Conservation (phyloP, 2,329 filamentous ascomycete genomes). For the Aurifilum marmelostoma region DNA sequence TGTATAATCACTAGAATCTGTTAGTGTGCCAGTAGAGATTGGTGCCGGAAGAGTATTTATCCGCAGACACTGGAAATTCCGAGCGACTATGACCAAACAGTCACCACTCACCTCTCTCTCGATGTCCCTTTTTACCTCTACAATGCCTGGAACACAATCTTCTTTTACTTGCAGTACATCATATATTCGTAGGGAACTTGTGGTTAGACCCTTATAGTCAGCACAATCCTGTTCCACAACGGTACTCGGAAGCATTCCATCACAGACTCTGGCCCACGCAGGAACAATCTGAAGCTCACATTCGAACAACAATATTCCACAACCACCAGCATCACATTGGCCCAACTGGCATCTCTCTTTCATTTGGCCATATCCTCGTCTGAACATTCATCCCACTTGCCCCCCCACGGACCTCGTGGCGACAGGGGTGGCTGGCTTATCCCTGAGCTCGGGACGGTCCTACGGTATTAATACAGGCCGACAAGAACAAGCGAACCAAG, state of each 20-base stretch:
- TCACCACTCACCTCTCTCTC: too few species aligned
- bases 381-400: slow-evolving; percentile 22
- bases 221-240: not conserved
- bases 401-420: slow-evolving; percentile 2
- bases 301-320: not conserved
- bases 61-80: not conserved
- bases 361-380: not conserved
- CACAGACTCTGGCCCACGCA: not conserved
- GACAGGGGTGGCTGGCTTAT: slow-evolving; percentile 17
- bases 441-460: not conserved
- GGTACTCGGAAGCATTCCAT: not conserved
- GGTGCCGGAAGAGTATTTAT: not conserved
- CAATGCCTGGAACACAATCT: too few species aligned
- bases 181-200: not conserved
- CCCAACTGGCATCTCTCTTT: too few species aligned
- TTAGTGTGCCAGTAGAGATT: not conserved
- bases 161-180: not conserved
- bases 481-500: not conserved
- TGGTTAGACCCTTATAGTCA: too few species aligned
- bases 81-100: not conserved
- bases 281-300: too few species aligned
- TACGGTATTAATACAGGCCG: not conserved
- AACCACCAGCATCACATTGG: not conserved
- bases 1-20: not conserved
- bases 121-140: not conserved